Conservation (phyloP, 164 flowering plant species). For the Brasenia schreberi region DNA sequence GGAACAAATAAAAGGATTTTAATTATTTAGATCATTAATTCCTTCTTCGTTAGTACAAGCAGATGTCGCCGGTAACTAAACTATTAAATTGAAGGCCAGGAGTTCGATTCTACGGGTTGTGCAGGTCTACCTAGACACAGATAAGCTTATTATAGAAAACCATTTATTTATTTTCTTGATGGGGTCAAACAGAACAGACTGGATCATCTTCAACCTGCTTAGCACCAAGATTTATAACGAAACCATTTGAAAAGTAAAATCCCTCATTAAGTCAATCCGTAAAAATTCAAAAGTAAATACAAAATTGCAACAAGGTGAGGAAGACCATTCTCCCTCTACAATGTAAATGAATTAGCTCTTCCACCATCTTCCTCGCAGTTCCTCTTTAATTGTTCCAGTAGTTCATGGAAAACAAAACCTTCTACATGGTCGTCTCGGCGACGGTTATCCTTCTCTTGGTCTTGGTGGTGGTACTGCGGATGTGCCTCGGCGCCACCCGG, state of each 20-base stretch:
- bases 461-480: constrained; percentile 30
- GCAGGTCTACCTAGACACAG: too few species aligned
- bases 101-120: too few species aligned
- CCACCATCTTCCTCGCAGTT: neutral
- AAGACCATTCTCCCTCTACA: neutral
- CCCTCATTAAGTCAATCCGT: neutral
- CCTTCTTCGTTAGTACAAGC: too few species aligned
- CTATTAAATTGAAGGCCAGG: too few species aligned
- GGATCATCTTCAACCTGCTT: too few species aligned
- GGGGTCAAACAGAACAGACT: too few species aligned
- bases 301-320: neutral
- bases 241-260: neutral
- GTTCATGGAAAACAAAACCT: constrained; percentile 50
- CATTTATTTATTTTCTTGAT: too few species aligned
- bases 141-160: too few species aligned
- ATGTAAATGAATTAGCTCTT: neutral
- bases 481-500: constrained; percentile 22
- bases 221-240: neutral
- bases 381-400: constrained; percentile 5
- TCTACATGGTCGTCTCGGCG: constrained; percentile 17
- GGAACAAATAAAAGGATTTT: too few species aligned
- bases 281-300: neutral
- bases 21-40: too few species aligned
- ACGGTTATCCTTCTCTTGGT: constrained; percentile 21
- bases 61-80: too few species aligned